Percentiles rank a stretch among this genome's conserved stretches.
Conservation (phyloP, 2,329 filamentous ascomycete species). For the Penicillium sumatraense region DNA sequence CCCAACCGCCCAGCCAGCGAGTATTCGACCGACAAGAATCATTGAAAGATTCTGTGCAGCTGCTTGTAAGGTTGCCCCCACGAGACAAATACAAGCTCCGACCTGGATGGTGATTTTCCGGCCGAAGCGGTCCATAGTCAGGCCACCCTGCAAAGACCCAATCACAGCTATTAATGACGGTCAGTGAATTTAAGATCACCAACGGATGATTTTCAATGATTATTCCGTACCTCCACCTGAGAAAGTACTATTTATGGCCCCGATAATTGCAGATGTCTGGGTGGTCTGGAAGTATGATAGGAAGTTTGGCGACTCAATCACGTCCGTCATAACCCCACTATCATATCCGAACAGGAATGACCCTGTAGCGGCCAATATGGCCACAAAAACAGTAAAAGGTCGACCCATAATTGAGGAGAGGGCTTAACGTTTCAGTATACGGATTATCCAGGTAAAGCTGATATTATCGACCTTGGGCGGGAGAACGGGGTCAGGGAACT, state of each 20-base stretch:
- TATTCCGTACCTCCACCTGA: constrained; percentile 54
- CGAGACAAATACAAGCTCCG: constrained; percentile 60
- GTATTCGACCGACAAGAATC: constrained; percentile 61
- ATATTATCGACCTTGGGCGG: not conserved
- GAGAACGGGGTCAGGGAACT: not conserved
- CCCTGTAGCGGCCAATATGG: constrained; percentile 49
- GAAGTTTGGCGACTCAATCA: constrained; percentile 61
- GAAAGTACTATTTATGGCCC: constrained; percentile 68
- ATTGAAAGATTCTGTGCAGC: constrained; percentile 60
- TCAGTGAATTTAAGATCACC: not conserved
- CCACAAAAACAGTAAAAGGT: constrained; percentile 44
- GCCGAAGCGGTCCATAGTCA: constrained; percentile 66
- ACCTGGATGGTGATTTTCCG: constrained; percentile 64
- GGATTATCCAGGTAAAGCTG: too few relatives aligned
- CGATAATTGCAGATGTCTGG: constrained; percentile 57
- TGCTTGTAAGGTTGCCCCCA: constrained; percentile 65
- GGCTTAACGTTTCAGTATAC: too few relatives aligned
- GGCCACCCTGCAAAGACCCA: constrained; percentile 58
- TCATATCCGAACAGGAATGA: constrained; percentile 52
- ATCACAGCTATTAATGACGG: constrained; percentile 43
- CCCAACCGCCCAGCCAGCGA: constrained; percentile 55
- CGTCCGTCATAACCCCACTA: constrained; percentile 42
- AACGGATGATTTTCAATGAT: not conserved
- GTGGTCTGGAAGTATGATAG: constrained; percentile 57
- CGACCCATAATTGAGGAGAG: too few relatives aligned